Evolutionary conservation across 179 eudicot species (phyloP).

Genomic region (Sideroxylon spinosum): DNA sequence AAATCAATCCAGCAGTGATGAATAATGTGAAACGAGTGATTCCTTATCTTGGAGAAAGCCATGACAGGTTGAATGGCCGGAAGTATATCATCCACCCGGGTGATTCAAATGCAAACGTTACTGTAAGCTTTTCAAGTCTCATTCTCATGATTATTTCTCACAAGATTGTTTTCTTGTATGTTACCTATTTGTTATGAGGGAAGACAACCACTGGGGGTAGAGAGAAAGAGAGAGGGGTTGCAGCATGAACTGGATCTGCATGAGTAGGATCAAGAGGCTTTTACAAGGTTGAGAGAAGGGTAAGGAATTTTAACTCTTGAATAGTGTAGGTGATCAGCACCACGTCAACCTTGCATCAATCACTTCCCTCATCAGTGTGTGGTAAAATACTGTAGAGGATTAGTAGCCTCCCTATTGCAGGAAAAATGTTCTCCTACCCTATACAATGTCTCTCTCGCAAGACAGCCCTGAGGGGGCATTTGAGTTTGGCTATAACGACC

Average conservation of each 20-base stretch:
- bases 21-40: constrained; percentile 60
- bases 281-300: background rate
- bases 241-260: too few relatives aligned
- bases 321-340: too few relatives aligned
- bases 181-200: background rate
- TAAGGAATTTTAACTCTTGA: background rate
- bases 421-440: too few relatives aligned
- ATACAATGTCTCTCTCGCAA: too few relatives aligned
- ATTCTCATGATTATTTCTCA: background rate
- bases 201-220: background rate
- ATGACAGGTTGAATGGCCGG: constrained; percentile 62
- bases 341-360: too few relatives aligned
- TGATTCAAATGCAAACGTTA: constrained; percentile 64
- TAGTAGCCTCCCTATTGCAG: too few relatives aligned
- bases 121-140: constrained; percentile 50
- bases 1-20: constrained; percentile 49
- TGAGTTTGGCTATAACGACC: too few relatives aligned
- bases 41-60: constrained; percentile 78
- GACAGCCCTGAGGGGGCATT: too few relatives aligned
- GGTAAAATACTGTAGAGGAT: too few relatives aligned
- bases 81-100: constrained; percentile 54
- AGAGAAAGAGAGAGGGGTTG: too few relatives aligned
- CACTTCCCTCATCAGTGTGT: too few relatives aligned
- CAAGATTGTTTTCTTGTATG: background rate
- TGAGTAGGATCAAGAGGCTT: too few relatives aligned